Evolutionary conservation across 2,329 filamentous ascomycete genomes (phyloP).

Genomic region (Botrytis byssoidea): DNA sequence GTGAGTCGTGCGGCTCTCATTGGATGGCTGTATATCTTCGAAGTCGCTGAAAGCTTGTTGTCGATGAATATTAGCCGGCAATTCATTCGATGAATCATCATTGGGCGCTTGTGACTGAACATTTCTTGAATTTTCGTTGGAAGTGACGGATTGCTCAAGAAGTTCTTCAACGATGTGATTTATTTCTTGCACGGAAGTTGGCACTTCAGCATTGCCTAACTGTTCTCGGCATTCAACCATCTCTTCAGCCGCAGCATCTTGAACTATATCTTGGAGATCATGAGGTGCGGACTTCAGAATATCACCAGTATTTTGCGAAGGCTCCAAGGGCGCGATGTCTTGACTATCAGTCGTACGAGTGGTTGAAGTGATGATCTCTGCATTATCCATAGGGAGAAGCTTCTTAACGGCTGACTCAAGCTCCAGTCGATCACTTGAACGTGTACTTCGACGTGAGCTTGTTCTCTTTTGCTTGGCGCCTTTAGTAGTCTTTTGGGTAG

Average conservation of each 20-base stretch:
- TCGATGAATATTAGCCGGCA: background rate
- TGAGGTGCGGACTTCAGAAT: too few relatives aligned
- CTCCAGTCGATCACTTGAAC: conserved; percentile 11
- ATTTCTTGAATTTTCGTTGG: background rate
- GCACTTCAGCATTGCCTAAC: background rate
- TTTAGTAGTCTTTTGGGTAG: background rate
- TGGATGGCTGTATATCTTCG: background rate
- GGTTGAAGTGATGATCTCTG: background rate
- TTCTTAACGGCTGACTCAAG: background rate
- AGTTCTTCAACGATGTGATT: conserved; percentile 7
- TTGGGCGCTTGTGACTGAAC: background rate
- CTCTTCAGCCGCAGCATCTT: background rate
- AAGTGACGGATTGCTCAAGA: conserved; percentile 1
- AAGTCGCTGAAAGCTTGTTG: background rate
- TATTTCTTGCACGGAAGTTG: background rate
- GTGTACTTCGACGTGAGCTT: conserved; percentile 11
- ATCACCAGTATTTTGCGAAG: background rate
- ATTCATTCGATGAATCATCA: background rate
- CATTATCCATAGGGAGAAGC: background rate
- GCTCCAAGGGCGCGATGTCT: background rate
- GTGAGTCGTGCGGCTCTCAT: background rate
- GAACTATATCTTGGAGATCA: background rate
- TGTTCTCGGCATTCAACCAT: background rate
- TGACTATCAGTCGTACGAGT: too few relatives aligned
- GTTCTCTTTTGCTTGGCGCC: conserved; percentile 7